These are phyloP conservation scores for Penicillium sclerotigenum DNA, from an alignment of 2,329 filamentous ascomycete genomes.

Conservation along the genomic window DNA sequence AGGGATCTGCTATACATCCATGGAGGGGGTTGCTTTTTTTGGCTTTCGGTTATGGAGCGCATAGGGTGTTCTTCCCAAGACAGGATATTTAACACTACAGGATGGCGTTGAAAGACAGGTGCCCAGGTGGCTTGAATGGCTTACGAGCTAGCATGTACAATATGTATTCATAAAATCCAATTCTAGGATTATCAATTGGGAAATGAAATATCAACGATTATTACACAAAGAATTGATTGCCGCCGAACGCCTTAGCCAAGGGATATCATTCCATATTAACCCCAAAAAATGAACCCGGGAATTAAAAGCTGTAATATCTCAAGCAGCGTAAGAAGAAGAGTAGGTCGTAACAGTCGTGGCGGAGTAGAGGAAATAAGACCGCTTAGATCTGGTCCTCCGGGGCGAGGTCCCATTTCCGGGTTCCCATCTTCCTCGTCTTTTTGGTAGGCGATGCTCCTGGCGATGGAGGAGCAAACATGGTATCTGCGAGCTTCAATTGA, in stretches of 20 bases:
- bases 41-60: background rate
- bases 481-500: slow-evolving; percentile 38
- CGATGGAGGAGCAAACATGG: slow-evolving; percentile 29
- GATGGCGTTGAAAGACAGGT: slow-evolving; percentile 2
- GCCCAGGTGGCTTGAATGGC: background rate
- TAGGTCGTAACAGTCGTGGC: slow-evolving; percentile 21
- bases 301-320: slow-evolving; percentile 3
- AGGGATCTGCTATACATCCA: background rate
- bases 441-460: slow-evolving; percentile 34
- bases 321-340: slow-evolving; percentile 4
- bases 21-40: background rate
- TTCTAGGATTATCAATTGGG: background rate
- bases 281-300: background rate
- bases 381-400: slow-evolving; percentile 39
- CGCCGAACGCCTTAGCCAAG: slow-evolving; percentile 15
- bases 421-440: slow-evolving; percentile 45
- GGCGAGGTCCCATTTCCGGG: slow-evolving; percentile 48
- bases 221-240: background rate
- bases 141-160: slow-evolving; percentile 11
- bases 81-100: background rate
- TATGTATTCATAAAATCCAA: slow-evolving; percentile 4
- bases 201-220: background rate
- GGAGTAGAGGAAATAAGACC: background rate
- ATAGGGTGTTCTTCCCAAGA: background rate
- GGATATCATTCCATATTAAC: slow-evolving; percentile 18